Percentiles rank a stretch among this genome's conserved stretches.
Conservation (phyloP, 2,329 filamentous ascomycete genomes). For the Eutypa lata region DNA sequence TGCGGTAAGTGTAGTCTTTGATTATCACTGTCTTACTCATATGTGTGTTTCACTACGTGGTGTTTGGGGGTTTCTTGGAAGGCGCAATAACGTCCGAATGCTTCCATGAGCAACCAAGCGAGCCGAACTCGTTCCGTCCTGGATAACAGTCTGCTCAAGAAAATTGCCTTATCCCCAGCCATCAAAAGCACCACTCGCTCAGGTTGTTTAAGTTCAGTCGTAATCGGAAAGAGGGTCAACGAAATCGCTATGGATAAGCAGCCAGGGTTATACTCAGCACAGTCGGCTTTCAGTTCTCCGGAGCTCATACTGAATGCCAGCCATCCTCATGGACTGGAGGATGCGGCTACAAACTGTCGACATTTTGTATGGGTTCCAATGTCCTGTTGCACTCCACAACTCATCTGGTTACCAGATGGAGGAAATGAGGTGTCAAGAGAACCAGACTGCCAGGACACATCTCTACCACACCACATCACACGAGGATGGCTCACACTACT, state of each 20-base stretch:
- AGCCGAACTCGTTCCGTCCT: too few relatives aligned
- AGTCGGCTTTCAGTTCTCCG: neutral
- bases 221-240: neutral
- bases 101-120: neutral
- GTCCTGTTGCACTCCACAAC: neutral
- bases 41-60: neutral
- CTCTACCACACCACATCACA: neutral
- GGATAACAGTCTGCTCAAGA: neutral
- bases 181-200: neutral
- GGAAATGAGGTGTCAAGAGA: neutral
- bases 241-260: neutral
- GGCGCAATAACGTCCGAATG: neutral
- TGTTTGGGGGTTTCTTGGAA: neutral
- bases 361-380: neutral
- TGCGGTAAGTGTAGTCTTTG: conserved; percentile 17
- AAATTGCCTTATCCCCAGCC: neutral
- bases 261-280: neutral
- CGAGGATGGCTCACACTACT: neutral
- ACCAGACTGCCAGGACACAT: neutral
- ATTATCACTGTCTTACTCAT: neutral
- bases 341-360: neutral
- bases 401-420: neutral
- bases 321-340: neutral
- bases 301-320: neutral
- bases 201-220: neutral